Conservation (phyloP, 2,329 filamentous ascomycete genomes). For the Neonectria punicea region DNA sequence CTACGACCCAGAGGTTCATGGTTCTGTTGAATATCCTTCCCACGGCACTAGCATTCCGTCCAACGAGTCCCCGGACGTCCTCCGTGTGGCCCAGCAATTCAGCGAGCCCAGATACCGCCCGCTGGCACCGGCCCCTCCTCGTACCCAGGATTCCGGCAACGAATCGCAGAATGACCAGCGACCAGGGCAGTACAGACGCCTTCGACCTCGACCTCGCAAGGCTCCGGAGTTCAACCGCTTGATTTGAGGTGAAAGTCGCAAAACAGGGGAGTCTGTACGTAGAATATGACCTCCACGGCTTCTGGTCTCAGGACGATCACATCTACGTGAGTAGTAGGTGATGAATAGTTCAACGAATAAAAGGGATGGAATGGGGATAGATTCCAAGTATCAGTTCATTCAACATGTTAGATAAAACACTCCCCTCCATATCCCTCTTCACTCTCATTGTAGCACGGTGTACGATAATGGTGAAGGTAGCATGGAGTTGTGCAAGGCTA, state of each 20-base stretch:
- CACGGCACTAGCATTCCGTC: neutral
- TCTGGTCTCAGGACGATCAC: neutral
- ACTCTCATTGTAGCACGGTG: neutral
- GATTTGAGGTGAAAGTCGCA: neutral
- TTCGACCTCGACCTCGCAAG: neutral
- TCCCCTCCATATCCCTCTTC: neutral
- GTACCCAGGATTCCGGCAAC: neutral
- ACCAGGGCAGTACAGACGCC: neutral
- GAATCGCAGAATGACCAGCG: neutral
- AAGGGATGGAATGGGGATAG: neutral
- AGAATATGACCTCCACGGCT: neutral
- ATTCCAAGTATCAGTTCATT: neutral
- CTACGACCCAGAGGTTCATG: neutral
- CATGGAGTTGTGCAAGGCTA: neutral
- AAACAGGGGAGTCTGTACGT: neutral
- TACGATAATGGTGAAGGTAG: neutral
- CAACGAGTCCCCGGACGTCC: neutral
- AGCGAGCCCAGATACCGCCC: neutral
- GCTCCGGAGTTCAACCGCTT: neutral
- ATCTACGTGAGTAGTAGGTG: neutral
- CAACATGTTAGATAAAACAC: neutral
- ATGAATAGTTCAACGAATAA: neutral
- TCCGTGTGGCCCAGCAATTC: neutral
- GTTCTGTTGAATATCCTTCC: neutral
- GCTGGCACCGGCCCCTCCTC: neutral